Percentiles rank a stretch among this genome's conserved stretches.
phyloP scores from a whole-genome alignment of 1,284 basidiomycete genomes.

The Moesziomyces antarcticus region DNA sequence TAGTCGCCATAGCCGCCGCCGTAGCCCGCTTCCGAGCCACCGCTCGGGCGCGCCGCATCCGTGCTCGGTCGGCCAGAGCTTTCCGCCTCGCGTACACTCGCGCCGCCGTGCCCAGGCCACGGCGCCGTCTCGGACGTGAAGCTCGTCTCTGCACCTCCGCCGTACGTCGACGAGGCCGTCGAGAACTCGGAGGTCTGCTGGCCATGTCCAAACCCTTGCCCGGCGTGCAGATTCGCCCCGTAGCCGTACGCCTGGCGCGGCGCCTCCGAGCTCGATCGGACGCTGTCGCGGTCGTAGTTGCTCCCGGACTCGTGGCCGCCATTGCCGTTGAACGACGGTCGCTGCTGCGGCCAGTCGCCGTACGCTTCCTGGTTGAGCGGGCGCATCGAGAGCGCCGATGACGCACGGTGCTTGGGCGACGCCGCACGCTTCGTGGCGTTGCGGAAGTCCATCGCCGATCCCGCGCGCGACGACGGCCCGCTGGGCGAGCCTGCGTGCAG shows the following conservation, averaged over 20 bases:
- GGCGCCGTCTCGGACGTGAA: constrained; percentile 32
- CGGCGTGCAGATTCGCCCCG: constrained; percentile 13
- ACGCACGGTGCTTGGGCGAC: constrained; percentile 46
- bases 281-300: constrained; percentile 37
- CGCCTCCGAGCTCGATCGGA: constrained; percentile 28
- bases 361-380: constrained; percentile 37
- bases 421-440: constrained; percentile 35
- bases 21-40: constrained; percentile 19
- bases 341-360: constrained; percentile 47
- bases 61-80: constrained; percentile 32
- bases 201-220: constrained; percentile 12
- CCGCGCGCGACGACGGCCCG: constrained; percentile 48
- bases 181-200: constrained; percentile 29
- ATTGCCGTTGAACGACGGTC: constrained; percentile 7
- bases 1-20: constrained; percentile 22
- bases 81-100: constrained; percentile 8
- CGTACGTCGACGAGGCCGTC: constrained; percentile 31
- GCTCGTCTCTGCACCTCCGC: constrained; percentile 34
- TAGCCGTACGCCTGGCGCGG: constrained; percentile 14
- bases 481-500: constrained; percentile 32
- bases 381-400: constrained; percentile 51
- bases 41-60: constrained; percentile 10
- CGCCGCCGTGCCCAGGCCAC: constrained; percentile 24
- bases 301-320: constrained; percentile 20
- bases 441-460: constrained; percentile 53